Conservation (phyloP, 208 protist species). For the Leishmania tarentolae region DNA sequence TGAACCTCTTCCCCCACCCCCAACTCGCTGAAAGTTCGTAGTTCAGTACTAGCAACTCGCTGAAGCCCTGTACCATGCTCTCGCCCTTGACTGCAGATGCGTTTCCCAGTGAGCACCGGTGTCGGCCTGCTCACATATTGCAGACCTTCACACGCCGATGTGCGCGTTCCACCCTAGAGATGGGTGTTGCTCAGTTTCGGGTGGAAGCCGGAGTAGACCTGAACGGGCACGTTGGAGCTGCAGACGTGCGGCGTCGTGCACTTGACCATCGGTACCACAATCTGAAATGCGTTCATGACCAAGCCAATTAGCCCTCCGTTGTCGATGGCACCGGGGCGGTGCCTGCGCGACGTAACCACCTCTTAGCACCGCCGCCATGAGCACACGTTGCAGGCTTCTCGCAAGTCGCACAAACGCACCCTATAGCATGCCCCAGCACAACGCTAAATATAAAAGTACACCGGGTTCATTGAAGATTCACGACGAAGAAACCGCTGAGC, state of each 20-base stretch:
- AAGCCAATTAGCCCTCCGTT: constrained; percentile 96
- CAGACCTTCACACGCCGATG: neutral
- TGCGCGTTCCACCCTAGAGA: neutral
- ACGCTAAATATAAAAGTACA: too few species aligned
- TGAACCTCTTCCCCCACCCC: neutral
- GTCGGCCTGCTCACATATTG: constrained; percentile 14
- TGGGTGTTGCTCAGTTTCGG: constrained; percentile 4
- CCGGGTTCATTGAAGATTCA: too few species aligned
- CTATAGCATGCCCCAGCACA: too few species aligned
- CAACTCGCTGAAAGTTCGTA: constrained; percentile 2
- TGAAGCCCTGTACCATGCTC: constrained; percentile 1
- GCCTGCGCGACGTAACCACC: constrained; percentile 81
- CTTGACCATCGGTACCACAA: constrained; percentile 63
- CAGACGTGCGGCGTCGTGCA: constrained; percentile 23
- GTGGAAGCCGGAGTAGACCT: neutral
- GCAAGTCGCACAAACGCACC: too few species aligned
- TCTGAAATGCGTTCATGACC: constrained; percentile 81
- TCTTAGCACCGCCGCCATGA: constrained; percentile 29
- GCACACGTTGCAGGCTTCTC: too few species aligned
- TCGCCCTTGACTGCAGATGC: constrained; percentile 1
- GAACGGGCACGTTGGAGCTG: constrained; percentile 18
- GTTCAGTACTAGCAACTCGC: constrained; percentile 20
- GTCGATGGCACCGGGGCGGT: constrained; percentile 59
- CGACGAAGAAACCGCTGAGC: too few species aligned
- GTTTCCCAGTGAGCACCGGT: constrained; percentile 5